Evolutionary conservation across 2,329 filamentous ascomycete genomes (phyloP), one percentile per base, ranked within the genome.

Genomic region (Aspergillus fischeri): DNA sequence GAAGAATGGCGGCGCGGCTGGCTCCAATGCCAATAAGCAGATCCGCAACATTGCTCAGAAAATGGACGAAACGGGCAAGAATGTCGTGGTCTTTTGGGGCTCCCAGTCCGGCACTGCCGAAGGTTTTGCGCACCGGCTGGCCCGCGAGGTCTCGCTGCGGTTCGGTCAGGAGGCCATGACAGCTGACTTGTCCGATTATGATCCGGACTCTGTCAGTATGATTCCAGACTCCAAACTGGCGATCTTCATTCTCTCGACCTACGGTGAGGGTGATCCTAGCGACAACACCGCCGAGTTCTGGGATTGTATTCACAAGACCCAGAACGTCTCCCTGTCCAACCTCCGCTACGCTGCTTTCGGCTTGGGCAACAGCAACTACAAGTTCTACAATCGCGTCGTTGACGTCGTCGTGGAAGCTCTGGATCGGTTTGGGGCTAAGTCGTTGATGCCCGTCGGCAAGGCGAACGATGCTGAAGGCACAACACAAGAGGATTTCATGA

Each of bases 361-460:
- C 63, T 85, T 97, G 42, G 92, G 92, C 57, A 97, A 97, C 81
- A 96, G 95, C 79, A 96, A 92, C 32, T 97, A 97, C 74, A 92
- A 96, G 73, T 92, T 96, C 79, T 97, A 96, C 81, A 97, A 97
- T 79, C 89, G 88, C 51, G 93, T 97, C 86, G 90, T 96, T 57
- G 90, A 92, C 75, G 90, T 91, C 61, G 87, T 96, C 55, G 84
- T 90, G 75, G 87, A 88, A 74, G 85, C 84, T 52, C 78, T 97
- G 53, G 80, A 86, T 67, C 89, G 86, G 67, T 82, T 92, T 5
- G 92, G 92, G 49, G 92, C 89, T 6, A 81, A 83, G 65, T 82
- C 88, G 59, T 87, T 96, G 58, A 89, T 92, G 53, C 82, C 86
- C 50, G 89, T 91, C 56, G 92, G 92, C 61, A 92, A 95, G 77